These are phyloP conservation scores for Asterophora lycoperdoides DNA, from an alignment of 768 basidiomycete genomes.

Conservation along the genomic window DNA sequence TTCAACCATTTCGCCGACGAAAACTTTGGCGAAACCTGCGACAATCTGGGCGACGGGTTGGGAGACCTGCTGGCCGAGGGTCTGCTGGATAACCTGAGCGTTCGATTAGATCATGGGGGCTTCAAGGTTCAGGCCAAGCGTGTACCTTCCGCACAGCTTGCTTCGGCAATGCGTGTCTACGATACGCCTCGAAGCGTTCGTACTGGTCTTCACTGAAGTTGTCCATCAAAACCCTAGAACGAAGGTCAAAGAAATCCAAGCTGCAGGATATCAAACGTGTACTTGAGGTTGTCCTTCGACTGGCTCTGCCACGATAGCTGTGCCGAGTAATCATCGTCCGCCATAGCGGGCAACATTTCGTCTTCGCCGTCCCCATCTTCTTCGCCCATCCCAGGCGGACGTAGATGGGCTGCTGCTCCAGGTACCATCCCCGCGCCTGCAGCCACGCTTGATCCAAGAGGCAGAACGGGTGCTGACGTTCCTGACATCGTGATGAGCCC, in stretches of 20 bases:
- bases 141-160: constrained; percentile 75
- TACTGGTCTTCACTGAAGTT: constrained; percentile 82
- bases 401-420: constrained; percentile 4
- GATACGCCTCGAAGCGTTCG: constrained; percentile 85
- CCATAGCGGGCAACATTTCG: constrained; percentile 78
- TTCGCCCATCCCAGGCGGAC: constrained; percentile 26
- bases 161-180: constrained; percentile 79
- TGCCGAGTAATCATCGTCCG: constrained; percentile 84
- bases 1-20: constrained; percentile 89
- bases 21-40: constrained; percentile 87
- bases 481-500: constrained; percentile 19
- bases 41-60: constrained; percentile 86
- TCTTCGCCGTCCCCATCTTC: constrained; percentile 75
- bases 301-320: constrained; percentile 82
- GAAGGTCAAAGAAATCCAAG: neutral
- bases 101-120: neutral
- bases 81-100: constrained; percentile 78
- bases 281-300: constrained; percentile 87
- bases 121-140: neutral
- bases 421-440: constrained; percentile 3
- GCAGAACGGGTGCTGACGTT: constrained; percentile 10
- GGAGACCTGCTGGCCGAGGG: constrained; percentile 75
- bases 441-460: constrained; percentile 15
- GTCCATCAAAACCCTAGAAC: constrained; percentile 78
- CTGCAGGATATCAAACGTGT: constrained; percentile 1